Conservation (phyloP, 768 basidiomycete species). For the Galerina sulciceps region DNA sequence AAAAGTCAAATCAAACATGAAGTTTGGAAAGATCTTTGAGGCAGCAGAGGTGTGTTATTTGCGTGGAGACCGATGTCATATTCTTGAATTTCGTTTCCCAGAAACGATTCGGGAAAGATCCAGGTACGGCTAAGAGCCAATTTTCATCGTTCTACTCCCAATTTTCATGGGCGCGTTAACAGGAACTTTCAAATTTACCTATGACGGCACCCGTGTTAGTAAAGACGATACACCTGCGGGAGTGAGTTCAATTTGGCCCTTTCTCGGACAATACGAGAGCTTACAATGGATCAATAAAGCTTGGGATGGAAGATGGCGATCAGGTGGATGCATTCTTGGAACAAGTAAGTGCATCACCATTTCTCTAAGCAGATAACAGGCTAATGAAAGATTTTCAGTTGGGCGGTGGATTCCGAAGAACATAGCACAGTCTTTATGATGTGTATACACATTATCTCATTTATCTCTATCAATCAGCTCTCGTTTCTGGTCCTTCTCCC, state of each 20-base stretch:
- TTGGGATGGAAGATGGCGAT: conserved; percentile 66
- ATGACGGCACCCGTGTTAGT: conserved; percentile 54
- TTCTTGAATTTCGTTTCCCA: conserved; percentile 23
- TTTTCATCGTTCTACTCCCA: background rate
- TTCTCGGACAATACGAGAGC: background rate
- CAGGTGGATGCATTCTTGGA: conserved; percentile 61
- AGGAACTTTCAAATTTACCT: conserved; percentile 70
- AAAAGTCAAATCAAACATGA: conserved; percentile 67
- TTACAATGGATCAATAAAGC: conserved; percentile 31
- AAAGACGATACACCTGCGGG: conserved; percentile 55
- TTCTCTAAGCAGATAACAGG: background rate
- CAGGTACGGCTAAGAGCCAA: conserved; percentile 39
- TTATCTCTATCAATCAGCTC: background rate
- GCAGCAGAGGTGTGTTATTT: conserved; percentile 60
- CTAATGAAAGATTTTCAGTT: background rate
- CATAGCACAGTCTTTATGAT: background rate
- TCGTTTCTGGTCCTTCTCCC: background rate
- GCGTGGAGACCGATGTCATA: background rate
- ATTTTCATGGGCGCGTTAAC: background rate
- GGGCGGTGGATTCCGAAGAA: background rate
- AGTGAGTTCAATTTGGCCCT: conserved; percentile 37
- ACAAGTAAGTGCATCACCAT: conserved; percentile 41
- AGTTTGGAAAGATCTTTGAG: conserved; percentile 69
- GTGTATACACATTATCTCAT: background rate
- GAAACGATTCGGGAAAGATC: conserved; percentile 63